Conservation (phyloP, 805 yeast species). For the Candida oleophila region DNA sequence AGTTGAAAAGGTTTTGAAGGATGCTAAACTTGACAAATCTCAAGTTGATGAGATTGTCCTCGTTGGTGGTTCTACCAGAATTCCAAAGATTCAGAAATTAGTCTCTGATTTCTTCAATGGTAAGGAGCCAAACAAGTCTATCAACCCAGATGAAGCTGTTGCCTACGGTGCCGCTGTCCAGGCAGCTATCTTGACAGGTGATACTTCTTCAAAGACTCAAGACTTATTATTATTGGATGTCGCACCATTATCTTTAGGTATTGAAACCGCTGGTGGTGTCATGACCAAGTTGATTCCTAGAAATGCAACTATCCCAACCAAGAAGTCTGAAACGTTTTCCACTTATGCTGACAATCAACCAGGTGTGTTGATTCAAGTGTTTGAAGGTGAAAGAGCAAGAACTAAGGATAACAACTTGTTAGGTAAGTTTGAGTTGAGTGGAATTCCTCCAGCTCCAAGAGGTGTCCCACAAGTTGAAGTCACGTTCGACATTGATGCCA, state of each 20-base stretch:
- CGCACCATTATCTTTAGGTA: constrained; percentile 91
- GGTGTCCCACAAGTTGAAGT: constrained; percentile 91
- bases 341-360: constrained; percentile 97
- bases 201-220: constrained; percentile 48
- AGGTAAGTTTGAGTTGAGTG: constrained; percentile 83
- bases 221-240: constrained; percentile 77
- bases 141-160: constrained; percentile 99
- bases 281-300: constrained; percentile 95
- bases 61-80: constrained; percentile 99
- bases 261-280: constrained; percentile 96
- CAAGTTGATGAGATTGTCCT: constrained; percentile 93
- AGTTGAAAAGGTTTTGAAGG: constrained; percentile 92
- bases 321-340: constrained; percentile 91
- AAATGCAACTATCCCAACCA: constrained; percentile 94
- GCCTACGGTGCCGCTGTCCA: constrained; percentile 99
- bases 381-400: constrained; percentile 94
- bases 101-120: constrained; percentile 89
- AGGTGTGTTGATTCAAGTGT: constrained; percentile 90
- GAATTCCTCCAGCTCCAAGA: constrained; percentile 89
- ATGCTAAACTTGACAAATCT: constrained; percentile 81
- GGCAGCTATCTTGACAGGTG: constrained; percentile 97
- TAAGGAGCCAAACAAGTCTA: constrained; percentile 95
- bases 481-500: constrained; percentile 83
- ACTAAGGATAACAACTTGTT: constrained; percentile 89
- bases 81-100: constrained; percentile 95